Conservation (phyloP, 208 protist genomes). For the Acanthamoeba sp. region DNA sequence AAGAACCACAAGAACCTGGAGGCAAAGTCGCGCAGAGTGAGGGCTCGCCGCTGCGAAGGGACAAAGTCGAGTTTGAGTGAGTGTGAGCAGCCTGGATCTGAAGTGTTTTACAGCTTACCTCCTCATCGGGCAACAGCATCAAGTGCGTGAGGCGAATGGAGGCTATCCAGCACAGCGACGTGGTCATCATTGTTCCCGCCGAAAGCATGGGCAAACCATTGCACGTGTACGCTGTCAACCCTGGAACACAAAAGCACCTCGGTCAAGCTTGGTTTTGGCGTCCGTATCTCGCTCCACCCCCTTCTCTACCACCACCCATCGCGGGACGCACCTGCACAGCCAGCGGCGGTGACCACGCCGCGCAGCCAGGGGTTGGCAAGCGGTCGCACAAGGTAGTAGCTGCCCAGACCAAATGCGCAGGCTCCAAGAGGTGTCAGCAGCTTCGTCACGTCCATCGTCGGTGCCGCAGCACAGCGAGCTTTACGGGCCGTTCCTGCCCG, state of each 20-base stretch:
- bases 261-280: no score
- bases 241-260: background rate
- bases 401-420: background rate
- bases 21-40: background rate
- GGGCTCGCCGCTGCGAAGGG: background rate
- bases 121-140: conserved; percentile 10
- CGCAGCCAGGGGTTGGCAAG: background rate
- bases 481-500: background rate
- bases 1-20: conserved; percentile 10
- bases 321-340: background rate
- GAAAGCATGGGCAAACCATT: background rate
- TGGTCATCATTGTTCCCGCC: background rate
- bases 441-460: background rate
- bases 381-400: background rate
- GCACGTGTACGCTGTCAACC: background rate
- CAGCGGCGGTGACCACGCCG: background rate
- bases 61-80: background rate
- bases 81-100: background rate
- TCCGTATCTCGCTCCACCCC: no score
- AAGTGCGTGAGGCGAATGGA: conserved; percentile 13
- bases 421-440: background rate
- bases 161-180: background rate
- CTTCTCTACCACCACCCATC: background rate
- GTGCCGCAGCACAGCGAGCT: no score
- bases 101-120: background rate